phyloP scores from a whole-genome alignment of 345 rosid genomes.

The Populus pruinosa region DNA sequence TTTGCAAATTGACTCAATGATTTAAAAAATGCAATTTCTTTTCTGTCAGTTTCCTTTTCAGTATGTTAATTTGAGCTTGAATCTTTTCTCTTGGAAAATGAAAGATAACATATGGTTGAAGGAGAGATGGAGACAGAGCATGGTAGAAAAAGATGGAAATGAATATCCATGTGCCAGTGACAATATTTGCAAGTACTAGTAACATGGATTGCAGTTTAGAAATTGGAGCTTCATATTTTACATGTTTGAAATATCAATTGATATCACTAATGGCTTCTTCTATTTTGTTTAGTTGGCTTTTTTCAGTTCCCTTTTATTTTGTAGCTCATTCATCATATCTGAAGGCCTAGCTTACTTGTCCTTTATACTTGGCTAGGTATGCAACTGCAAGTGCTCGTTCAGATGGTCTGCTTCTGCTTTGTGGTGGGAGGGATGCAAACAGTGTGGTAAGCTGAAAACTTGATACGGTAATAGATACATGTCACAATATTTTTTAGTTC shows the following conservation, averaged over 20 bases:
- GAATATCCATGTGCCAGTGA: background rate
- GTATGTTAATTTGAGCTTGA: background rate
- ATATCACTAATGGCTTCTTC: background rate
- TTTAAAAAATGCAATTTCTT: background rate
- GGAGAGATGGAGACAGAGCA: background rate
- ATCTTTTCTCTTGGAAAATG: background rate
- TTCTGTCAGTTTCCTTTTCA: background rate
- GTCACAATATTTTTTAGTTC: too few species aligned
- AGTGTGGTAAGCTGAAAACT: constrained; percentile 73
- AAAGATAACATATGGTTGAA: background rate
- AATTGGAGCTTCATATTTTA: background rate
- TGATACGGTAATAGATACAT: background rate
- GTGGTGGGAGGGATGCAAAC: constrained; percentile 96
- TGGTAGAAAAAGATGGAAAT: background rate
- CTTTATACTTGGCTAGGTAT: constrained; percentile 56
- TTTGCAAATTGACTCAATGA: background rate
- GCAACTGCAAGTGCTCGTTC: constrained; percentile 99
- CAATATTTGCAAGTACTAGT: background rate
- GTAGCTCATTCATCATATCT: background rate
- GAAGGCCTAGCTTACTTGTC: constrained; percentile 2
- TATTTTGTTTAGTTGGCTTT: constrained; percentile 1
- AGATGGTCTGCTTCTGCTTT: constrained; percentile 98
- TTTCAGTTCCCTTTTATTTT: background rate
- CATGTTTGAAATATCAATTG: background rate
- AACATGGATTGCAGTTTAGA: background rate